phyloP scores from a whole-genome alignment of 2,329 filamentous ascomycete species.

The Penicillium sclerotiorum region DNA sequence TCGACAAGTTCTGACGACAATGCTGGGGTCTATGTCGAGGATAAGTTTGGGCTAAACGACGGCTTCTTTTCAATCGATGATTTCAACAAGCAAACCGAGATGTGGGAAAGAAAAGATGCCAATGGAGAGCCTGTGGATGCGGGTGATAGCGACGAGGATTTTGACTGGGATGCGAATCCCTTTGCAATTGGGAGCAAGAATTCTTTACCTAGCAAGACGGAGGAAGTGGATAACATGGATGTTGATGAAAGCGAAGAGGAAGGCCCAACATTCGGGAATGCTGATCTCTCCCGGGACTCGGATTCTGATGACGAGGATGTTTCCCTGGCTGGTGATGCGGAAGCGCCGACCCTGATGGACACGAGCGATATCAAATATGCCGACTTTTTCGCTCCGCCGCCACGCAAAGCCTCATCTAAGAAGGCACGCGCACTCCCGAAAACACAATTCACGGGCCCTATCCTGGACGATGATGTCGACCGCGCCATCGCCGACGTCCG shows the following conservation, averaged over 20 bases:
- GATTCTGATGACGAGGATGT: conserved; percentile 70
- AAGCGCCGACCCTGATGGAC: conserved; percentile 65
- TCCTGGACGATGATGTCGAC: conserved; percentile 70
- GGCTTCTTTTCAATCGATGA: conserved; percentile 97
- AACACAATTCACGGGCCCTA: conserved; percentile 46
- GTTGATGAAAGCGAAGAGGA: conserved; percentile 60
- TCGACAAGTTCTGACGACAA: conserved; percentile 37
- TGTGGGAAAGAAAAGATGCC: conserved; percentile 82
- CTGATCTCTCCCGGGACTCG: conserved; percentile 66
- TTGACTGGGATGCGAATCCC: conserved; percentile 86
- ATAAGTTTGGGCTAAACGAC: conserved; percentile 87
- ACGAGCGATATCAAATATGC: conserved; percentile 89
- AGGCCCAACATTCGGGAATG: conserved; percentile 81
- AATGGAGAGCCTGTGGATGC: conserved; percentile 75
- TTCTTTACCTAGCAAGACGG: conserved; percentile 21
- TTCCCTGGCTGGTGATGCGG: conserved; percentile 54
- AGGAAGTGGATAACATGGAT: conserved; percentile 60
- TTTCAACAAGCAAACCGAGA: conserved; percentile 92
- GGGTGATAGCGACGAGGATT: conserved; percentile 77
- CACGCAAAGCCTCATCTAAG: conserved; percentile 67
- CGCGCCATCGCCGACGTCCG: conserved; percentile 84
- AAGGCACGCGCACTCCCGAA: conserved; percentile 58
- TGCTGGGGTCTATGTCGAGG: conserved; percentile 64
- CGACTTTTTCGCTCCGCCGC: conserved; percentile 89
- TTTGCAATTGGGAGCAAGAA: conserved; percentile 43